Conservation (phyloP, 108 stramenopile genomes). For the Phaeodactylum tricornutum region DNA sequence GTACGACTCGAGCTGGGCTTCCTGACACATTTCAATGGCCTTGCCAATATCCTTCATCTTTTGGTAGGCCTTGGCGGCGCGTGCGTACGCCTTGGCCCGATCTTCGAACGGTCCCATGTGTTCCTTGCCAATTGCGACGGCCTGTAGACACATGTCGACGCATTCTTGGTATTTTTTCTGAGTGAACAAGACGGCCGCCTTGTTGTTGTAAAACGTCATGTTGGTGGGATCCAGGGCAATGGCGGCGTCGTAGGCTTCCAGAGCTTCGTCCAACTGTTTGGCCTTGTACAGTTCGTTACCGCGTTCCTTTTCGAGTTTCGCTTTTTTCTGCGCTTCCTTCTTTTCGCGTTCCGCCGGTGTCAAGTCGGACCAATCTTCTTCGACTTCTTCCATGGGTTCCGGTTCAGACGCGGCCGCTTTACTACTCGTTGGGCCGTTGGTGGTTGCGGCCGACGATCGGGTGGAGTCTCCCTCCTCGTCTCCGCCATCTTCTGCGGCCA, state of each 20-base stretch:
- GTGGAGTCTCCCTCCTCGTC: constrained; percentile 27
- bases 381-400: constrained; percentile 45
- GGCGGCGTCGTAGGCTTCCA: constrained; percentile 97
- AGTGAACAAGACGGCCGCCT: constrained; percentile 95
- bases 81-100: constrained; percentile 87
- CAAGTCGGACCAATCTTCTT: constrained; percentile 63
- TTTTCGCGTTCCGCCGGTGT: constrained; percentile 76
- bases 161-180: constrained; percentile 85
- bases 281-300: constrained; percentile 92
- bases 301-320: constrained; percentile 71
- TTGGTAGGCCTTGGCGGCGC: constrained; percentile 88
- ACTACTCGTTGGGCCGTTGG: constrained; percentile 4
- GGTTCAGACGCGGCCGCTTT: constrained; percentile 11
- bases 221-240: constrained; percentile 89
- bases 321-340: constrained; percentile 69
- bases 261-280: constrained; percentile 91
- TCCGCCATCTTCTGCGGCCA: constrained; percentile 31
- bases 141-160: constrained; percentile 77
- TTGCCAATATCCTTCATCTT: constrained; percentile 83
- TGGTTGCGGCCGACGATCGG: constrained; percentile 10
- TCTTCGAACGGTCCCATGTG: constrained; percentile 88
- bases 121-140: constrained; percentile 85
- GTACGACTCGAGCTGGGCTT: constrained; percentile 75
- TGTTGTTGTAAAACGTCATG: constrained; percentile 93
- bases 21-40: constrained; percentile 86